Percentiles rank a stretch among this genome's conserved stretches.
These are phyloP conservation scores for Colletotrichum caudatum DNA, from an alignment of 2,329 filamentous ascomycete species.

Conservation along the genomic window DNA sequence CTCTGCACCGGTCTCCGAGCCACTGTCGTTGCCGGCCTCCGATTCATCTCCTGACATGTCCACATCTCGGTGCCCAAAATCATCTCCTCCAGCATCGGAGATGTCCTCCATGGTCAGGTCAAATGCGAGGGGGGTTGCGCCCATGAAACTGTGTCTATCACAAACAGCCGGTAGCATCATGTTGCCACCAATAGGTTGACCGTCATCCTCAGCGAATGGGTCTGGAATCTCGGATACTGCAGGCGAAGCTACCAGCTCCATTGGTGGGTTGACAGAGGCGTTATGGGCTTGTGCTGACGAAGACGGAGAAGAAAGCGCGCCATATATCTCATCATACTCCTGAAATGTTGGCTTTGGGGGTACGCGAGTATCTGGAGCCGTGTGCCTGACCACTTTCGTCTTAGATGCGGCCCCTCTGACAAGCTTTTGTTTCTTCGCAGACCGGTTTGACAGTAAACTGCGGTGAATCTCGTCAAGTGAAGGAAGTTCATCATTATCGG, in stretches of 20 bases:
- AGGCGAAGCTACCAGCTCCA: not conserved
- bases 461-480: constrained; percentile 49
- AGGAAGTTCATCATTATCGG: constrained; percentile 54
- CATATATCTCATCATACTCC: constrained; percentile 35
- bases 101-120: constrained; percentile 40
- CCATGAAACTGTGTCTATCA: not conserved
- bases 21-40: constrained; percentile 45
- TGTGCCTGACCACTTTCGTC: not conserved
- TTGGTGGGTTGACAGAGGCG: not conserved
- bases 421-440: constrained; percentile 19
- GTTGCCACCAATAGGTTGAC: not conserved
- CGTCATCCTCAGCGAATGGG: not conserved
- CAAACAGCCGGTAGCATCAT: not conserved
- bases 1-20: constrained; percentile 58
- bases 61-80: constrained; percentile 5
- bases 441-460: constrained; percentile 9
- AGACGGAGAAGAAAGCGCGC: constrained; percentile 22
- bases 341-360: constrained; percentile 26
- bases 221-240: not conserved
- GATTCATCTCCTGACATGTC: constrained; percentile 27
- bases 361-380: not conserved
- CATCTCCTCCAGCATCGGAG: constrained; percentile 39
- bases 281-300: not conserved
- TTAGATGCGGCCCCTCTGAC: not conserved
- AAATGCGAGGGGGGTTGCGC: not conserved